phyloP scores from a whole-genome alignment of 164 flowering plant species.

The Euptelea pleiosperma region DNA sequence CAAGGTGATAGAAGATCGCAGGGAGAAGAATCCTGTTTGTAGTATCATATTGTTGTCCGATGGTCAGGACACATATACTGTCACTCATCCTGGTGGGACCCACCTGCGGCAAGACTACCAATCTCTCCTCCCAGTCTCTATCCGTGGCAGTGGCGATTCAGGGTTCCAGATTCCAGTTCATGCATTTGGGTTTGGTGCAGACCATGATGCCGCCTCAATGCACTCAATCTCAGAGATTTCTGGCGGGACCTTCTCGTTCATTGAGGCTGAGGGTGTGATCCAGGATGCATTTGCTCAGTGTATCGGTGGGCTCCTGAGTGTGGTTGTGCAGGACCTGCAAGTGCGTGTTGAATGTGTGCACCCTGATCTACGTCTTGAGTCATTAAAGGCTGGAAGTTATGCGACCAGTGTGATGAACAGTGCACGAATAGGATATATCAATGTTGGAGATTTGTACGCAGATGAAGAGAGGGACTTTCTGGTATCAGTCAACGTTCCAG shows the following conservation, averaged over 20 bases:
- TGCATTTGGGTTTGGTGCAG: slow-evolving; percentile 88
- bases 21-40: slow-evolving; percentile 66
- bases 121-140: slow-evolving; percentile 55
- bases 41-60: slow-evolving; percentile 87
- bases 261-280: slow-evolving; percentile 77
- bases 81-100: slow-evolving; percentile 28
- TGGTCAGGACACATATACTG: slow-evolving; percentile 85
- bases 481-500: slow-evolving; percentile 57
- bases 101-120: slow-evolving; percentile 35
- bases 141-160: slow-evolving; percentile 26
- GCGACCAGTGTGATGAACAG: slow-evolving; percentile 29
- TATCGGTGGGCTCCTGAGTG: slow-evolving; percentile 91
- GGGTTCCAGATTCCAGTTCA: slow-evolving; percentile 75
- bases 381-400: slow-evolving; percentile 83
- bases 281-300: slow-evolving; percentile 99
- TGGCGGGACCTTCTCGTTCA: slow-evolving; percentile 95
- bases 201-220: slow-evolving; percentile 88
- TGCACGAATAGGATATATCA: slow-evolving; percentile 41
- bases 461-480: slow-evolving; percentile 92
- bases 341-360: slow-evolving; percentile 53
- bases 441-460: slow-evolving; percentile 85
- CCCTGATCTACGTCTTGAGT: slow-evolving; percentile 39
- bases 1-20: slow-evolving; percentile 70
- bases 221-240: slow-evolving; percentile 83
- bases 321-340: slow-evolving; percentile 68